Evolutionary conservation across 306 rosid genomes (phyloP).

Genomic region (Acacia confusa): DNA sequence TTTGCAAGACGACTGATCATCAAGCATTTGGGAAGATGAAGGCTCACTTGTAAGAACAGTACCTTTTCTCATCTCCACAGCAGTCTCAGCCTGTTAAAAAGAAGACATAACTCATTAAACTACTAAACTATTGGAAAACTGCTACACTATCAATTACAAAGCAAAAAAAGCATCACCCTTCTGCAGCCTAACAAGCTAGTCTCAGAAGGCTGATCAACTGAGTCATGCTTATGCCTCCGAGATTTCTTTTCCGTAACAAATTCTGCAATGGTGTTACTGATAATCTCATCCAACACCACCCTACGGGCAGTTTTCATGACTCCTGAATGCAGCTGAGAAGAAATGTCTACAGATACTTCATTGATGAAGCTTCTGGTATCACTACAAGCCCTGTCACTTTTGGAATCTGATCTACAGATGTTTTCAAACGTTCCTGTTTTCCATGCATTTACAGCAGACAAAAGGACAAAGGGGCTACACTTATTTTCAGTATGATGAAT

Average conservation of each 20-base stretch:
- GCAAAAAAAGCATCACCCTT: conserved; percentile 49
- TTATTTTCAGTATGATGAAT: conserved; percentile 66
- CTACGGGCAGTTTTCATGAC: conserved; percentile 85
- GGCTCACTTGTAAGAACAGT: conserved; percentile 42
- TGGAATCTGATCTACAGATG: conserved; percentile 41
- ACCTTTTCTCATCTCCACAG: conserved; percentile 39
- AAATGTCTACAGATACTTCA: conserved; percentile 76
- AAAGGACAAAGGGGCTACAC: conserved; percentile 50
- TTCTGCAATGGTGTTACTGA: conserved; percentile 69
- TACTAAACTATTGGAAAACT: background rate
- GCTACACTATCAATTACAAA: conserved; percentile 16
- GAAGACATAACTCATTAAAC: conserved; percentile 36
- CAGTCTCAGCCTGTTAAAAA: conserved; percentile 52
- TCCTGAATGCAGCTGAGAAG: conserved; percentile 73
- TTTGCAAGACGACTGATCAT: conserved; percentile 34
- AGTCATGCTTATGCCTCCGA: conserved; percentile 50
- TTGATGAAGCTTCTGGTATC: conserved; percentile 40
- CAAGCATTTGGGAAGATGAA: conserved; percentile 25
- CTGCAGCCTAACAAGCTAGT: conserved; percentile 35
- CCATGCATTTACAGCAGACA: conserved; percentile 60
- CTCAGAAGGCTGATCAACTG: conserved; percentile 42
- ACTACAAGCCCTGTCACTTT: conserved; percentile 43
- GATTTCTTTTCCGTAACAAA: conserved; percentile 59
- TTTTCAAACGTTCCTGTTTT: conserved; percentile 48
- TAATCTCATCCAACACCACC: conserved; percentile 85